phyloP scores from a whole-genome alignment of 1,284 basidiomycete genomes.

The Cryptococcus depauperatus region DNA sequence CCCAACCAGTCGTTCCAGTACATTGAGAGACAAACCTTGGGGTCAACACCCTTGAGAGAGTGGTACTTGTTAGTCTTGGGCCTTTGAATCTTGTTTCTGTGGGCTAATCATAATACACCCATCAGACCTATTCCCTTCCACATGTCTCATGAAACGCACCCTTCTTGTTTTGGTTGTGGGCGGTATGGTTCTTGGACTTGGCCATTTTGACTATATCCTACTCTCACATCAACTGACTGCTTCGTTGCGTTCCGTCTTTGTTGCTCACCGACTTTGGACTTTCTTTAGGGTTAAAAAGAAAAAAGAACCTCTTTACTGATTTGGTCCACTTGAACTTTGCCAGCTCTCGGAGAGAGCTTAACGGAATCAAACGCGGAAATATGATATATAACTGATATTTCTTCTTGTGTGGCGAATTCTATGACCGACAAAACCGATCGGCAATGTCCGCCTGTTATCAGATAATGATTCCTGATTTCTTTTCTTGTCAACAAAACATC shows the following conservation, averaged over 20 bases:
- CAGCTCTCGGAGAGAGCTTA: too few relatives aligned
- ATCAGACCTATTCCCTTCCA: neutral
- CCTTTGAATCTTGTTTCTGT: slow-evolving; percentile 92
- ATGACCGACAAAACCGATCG: too few relatives aligned
- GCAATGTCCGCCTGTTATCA: too few relatives aligned
- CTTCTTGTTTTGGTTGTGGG: slow-evolving; percentile 72
- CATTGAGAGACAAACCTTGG: slow-evolving; percentile 41
- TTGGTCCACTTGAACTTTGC: too few relatives aligned
- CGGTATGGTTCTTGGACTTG: slow-evolving; percentile 54
- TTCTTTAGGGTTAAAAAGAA: neutral
- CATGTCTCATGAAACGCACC: slow-evolving; percentile 21
- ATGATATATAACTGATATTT: too few relatives aligned
- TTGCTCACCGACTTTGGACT: neutral
- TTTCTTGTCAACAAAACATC: too few relatives aligned
- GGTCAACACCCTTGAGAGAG: slow-evolving; percentile 73
- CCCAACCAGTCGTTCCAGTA: neutral
- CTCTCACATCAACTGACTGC: neutral
- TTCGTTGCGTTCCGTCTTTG: neutral
- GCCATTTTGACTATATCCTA: slow-evolving; percentile 42
- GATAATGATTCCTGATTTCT: too few relatives aligned
- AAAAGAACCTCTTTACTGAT: too few relatives aligned
- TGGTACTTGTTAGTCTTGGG: slow-evolving; percentile 67
- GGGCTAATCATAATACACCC: slow-evolving; percentile 50
- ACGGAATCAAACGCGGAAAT: too few relatives aligned
- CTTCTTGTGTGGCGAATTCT: too few relatives aligned